Conservation (phyloP, 257 asterid species). For the Ilex asprella region DNA sequence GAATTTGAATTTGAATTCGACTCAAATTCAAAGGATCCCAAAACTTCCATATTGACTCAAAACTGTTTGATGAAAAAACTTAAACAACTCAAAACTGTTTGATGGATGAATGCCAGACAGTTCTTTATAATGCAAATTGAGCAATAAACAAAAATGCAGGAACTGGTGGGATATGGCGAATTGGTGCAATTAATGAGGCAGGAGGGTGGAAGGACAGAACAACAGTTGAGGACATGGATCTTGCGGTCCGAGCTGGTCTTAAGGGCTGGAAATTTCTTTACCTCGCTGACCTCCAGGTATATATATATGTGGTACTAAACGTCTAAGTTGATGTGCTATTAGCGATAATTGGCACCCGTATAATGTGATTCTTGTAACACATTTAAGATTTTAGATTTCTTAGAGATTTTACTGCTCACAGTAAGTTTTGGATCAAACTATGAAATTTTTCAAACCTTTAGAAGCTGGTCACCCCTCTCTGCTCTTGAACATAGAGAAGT, state of each 20-base stretch:
- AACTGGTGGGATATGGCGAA: constrained; percentile 96
- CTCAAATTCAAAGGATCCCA: background rate
- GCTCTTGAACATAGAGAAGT: no score
- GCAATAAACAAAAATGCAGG: constrained; percentile 26
- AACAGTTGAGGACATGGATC: constrained; percentile 97
- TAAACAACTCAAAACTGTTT: no score
- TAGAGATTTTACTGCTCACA: no score
- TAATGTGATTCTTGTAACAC: no score
- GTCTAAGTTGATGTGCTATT: background rate
- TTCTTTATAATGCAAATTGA: no score
- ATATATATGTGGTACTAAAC: background rate
- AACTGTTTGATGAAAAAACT: no score
- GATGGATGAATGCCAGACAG: no score
- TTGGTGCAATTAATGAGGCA: constrained; percentile 82
- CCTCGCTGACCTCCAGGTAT: constrained; percentile 84
- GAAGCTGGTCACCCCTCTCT: no score
- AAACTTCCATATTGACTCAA: background rate
- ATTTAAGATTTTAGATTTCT: no score
- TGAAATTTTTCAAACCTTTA: background rate
- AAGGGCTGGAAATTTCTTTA: constrained; percentile 92
- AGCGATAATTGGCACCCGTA: no score
- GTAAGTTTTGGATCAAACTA: no score
- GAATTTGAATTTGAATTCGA: background rate
- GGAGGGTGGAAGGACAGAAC: constrained; percentile 98
- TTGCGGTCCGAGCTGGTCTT: constrained; percentile 90